Evolutionary conservation across 148 eudicot species (phyloP).

Genomic region (Camellia lanceoleosa): DNA sequence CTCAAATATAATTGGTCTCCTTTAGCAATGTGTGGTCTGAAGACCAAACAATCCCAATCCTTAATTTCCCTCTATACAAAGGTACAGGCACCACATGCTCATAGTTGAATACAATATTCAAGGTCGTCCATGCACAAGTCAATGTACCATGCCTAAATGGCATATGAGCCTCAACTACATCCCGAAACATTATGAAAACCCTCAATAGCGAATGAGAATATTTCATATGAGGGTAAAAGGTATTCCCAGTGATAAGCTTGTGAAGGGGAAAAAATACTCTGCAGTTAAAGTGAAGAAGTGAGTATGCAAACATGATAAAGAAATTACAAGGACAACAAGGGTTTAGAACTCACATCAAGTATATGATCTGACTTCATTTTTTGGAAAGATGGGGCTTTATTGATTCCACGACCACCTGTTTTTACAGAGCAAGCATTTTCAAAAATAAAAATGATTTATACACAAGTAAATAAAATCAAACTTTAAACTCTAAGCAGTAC

Average conservation of each 20-base stretch:
- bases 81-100: background rate
- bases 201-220: background rate
- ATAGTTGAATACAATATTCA: background rate
- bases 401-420: constrained; percentile 89
- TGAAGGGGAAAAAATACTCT: too few species aligned
- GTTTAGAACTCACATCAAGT: background rate
- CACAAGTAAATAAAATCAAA: background rate
- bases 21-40: too few species aligned
- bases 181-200: background rate
- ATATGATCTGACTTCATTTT: constrained; percentile 31
- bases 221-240: background rate
- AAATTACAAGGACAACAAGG: background rate
- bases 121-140: background rate
- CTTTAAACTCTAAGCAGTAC: too few species aligned
- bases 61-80: background rate
- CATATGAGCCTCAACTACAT: background rate
- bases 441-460: background rate
- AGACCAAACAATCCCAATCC: too few species aligned
- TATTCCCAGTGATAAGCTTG: background rate
- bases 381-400: constrained; percentile 66
- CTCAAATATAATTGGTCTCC: too few species aligned
- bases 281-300: background rate
- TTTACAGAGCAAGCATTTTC: background rate
- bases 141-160: background rate
- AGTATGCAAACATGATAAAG: background rate